Percentiles rank a stretch among this genome's conserved stretches.
Evolutionary conservation across 2,329 filamentous ascomycete genomes (phyloP).

Genomic region (Fusarium citri): DNA sequence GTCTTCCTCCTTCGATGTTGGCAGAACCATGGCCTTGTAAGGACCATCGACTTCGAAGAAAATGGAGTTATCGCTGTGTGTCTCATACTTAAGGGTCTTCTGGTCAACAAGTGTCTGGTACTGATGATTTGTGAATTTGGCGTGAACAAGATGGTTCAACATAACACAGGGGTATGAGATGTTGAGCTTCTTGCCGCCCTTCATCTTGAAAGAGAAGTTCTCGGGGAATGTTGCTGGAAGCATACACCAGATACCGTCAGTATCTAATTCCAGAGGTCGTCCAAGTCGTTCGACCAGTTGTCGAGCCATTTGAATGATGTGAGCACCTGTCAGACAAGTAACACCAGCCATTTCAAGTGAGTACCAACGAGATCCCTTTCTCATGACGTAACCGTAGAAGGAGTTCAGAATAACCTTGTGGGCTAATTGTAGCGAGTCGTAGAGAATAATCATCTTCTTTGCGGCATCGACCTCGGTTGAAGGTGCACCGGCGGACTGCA

Average conservation of each 20-base stretch:
- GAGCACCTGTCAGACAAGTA: constrained; percentile 94
- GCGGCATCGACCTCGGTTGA: constrained; percentile 85
- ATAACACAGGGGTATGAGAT: constrained; percentile 99
- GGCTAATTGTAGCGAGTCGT: constrained; percentile 93
- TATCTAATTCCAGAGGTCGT: constrained; percentile 92
- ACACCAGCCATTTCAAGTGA: constrained; percentile 99
- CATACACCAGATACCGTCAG: constrained; percentile 99
- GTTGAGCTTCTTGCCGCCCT: constrained; percentile 94
- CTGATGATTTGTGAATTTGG: constrained; percentile 94
- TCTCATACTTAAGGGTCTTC: constrained; percentile 88
- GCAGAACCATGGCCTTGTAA: constrained; percentile 96
- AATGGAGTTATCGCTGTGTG: constrained; percentile 98
- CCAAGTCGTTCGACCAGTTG: constrained; percentile 94
- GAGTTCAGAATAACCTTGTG: constrained; percentile 99
- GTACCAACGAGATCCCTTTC: constrained; percentile 98
- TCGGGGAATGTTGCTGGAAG: constrained; percentile 95
- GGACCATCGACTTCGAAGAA: constrained; percentile 99
- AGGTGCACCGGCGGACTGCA: constrained; percentile 85
- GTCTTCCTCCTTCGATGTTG: constrained; percentile 98
- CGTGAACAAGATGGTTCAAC: constrained; percentile 97
- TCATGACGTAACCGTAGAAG: constrained; percentile 99
- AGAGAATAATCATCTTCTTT: constrained; percentile 98
- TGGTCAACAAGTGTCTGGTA: constrained; percentile 91
- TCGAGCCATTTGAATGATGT: constrained; percentile 96
- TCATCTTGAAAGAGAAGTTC: constrained; percentile 93